phyloP scores from a whole-genome alignment of 2,329 filamentous ascomycete species.

The Penicillium paneum region DNA sequence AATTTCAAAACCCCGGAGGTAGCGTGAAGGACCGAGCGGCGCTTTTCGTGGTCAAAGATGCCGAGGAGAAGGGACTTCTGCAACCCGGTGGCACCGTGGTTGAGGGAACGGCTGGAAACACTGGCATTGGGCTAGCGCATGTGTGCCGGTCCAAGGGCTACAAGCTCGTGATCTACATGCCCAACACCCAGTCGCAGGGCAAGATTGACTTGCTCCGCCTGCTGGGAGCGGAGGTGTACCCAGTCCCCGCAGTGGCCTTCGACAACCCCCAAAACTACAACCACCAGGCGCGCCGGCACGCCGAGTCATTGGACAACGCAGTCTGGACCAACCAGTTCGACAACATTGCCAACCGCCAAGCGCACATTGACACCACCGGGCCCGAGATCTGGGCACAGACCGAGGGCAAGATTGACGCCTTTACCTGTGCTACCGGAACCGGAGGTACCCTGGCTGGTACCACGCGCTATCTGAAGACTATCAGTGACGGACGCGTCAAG shows the following conservation, averaged over 20 bases:
- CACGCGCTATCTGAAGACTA: slow-evolving; percentile 84
- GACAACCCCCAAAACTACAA: slow-evolving; percentile 98
- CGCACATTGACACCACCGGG: slow-evolving; percentile 94
- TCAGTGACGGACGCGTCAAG: slow-evolving; percentile 73
- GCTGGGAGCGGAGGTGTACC: slow-evolving; percentile 90
- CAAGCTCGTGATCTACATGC: slow-evolving; percentile 98
- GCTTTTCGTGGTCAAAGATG: slow-evolving; percentile 88
- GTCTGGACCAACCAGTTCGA: slow-evolving; percentile 99
- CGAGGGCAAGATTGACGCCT: slow-evolving; percentile 78
- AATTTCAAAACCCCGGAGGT: slow-evolving; percentile 98
- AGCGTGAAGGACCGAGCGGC: slow-evolving; percentile 95
- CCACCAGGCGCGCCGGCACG: slow-evolving; percentile 87
- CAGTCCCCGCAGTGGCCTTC: slow-evolving; percentile 91
- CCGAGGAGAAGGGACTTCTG: slow-evolving; percentile 81
- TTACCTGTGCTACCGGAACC: slow-evolving; percentile 92
- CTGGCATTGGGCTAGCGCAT: slow-evolving; percentile 94
- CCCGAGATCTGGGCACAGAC: slow-evolving; percentile 98
- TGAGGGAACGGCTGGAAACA: slow-evolving; percentile 96
- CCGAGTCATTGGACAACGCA: slow-evolving; percentile 78
- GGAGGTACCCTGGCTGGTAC: slow-evolving; percentile 86
- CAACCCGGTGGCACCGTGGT: slow-evolving; percentile 87
- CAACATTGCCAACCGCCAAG: slow-evolving; percentile 87
- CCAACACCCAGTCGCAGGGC: slow-evolving; percentile 95
- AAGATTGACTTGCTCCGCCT: slow-evolving; percentile 92
- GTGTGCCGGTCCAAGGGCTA: slow-evolving; percentile 92